Evolutionary conservation across 202 grass and related monocot species (phyloP).

Genomic region (Setaria italica): DNA sequence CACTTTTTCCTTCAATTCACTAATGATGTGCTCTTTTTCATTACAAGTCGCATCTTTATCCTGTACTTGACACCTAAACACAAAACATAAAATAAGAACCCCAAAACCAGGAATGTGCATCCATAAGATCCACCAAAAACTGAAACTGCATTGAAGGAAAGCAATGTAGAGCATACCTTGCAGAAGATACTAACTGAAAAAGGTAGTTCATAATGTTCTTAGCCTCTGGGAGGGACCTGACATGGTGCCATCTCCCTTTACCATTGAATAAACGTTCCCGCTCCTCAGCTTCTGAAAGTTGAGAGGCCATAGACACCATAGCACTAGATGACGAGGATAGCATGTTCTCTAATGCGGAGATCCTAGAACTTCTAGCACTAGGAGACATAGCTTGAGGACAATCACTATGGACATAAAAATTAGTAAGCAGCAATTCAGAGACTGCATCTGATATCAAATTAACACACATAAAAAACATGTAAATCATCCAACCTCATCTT

Average conservation of each 20-base stretch:
- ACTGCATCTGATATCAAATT: not conserved
- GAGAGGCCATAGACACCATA: constrained; percentile 87
- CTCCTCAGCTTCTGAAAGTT: constrained; percentile 92
- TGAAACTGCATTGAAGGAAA: constrained; percentile 20
- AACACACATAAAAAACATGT: not conserved
- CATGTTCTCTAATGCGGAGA: constrained; percentile 97
- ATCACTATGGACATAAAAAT: constrained; percentile 47
- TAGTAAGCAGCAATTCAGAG: constrained; percentile 7
- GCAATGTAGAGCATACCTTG: constrained; percentile 62
- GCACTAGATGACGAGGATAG: constrained; percentile 76
- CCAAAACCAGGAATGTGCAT: constrained; percentile 11
- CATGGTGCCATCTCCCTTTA: constrained; percentile 87
- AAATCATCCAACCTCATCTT: constrained; percentile 59
- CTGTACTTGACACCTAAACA: constrained; percentile 70
- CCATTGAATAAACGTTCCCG: constrained; percentile 71
- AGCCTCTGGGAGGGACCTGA: constrained; percentile 82
- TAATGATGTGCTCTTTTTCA: constrained; percentile 67
- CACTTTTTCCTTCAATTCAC: constrained; percentile 90
- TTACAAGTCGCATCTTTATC: constrained; percentile 68
- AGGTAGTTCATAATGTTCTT: constrained; percentile 89
- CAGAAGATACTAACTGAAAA: constrained; percentile 77
- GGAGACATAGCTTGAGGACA: constrained; percentile 93
- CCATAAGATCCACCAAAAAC: not conserved
- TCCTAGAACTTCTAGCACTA: constrained; percentile 89
- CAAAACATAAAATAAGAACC: constrained; percentile 36